Conservation (phyloP, 805 yeast genomes). For the Yamadazyma tumulicola region DNA sequence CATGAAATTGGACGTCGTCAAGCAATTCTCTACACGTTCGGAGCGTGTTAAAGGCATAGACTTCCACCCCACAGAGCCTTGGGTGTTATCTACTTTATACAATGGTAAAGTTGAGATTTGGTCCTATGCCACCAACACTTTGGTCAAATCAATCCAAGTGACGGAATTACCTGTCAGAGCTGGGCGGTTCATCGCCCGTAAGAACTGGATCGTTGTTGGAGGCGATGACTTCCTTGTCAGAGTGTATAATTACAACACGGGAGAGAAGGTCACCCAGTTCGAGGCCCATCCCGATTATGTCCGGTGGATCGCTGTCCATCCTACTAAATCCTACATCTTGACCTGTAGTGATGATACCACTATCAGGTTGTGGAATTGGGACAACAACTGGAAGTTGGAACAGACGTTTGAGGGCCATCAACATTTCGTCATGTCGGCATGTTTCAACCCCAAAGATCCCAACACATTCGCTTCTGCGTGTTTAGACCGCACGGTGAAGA, state of each 20-base stretch:
- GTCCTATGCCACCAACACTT: conserved; percentile 83
- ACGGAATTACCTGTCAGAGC: conserved; percentile 96
- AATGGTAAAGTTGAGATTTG: conserved; percentile 90
- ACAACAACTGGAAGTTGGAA: conserved; percentile 82
- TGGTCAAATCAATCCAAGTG: conserved; percentile 87
- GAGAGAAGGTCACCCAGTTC: conserved; percentile 90
- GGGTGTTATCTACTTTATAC: conserved; percentile 89
- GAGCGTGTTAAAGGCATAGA: conserved; percentile 98
- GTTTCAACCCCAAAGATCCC: conserved; percentile 96
- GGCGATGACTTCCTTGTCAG: conserved; percentile 93
- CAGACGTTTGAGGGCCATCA: conserved; percentile 94
- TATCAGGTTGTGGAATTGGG: conserved; percentile 97
- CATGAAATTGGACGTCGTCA: conserved; percentile 52
- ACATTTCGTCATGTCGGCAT: conserved; percentile 91
- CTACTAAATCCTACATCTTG: conserved; percentile 82
- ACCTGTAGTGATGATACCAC: conserved; percentile 92
- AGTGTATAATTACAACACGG: conserved; percentile 91
- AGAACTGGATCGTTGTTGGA: conserved; percentile 96
- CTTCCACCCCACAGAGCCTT: conserved; percentile 96
- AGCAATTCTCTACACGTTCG: conserved; percentile 84
- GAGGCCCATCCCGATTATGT: conserved; percentile 98
- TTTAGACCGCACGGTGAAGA: conserved; percentile 91
- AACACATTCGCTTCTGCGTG: conserved; percentile 97
- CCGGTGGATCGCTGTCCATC: conserved; percentile 91
- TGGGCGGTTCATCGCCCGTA: conserved; percentile 91